phyloP scores from a whole-genome alignment of 345 rosid species.

The Combretum micranthum region DNA sequence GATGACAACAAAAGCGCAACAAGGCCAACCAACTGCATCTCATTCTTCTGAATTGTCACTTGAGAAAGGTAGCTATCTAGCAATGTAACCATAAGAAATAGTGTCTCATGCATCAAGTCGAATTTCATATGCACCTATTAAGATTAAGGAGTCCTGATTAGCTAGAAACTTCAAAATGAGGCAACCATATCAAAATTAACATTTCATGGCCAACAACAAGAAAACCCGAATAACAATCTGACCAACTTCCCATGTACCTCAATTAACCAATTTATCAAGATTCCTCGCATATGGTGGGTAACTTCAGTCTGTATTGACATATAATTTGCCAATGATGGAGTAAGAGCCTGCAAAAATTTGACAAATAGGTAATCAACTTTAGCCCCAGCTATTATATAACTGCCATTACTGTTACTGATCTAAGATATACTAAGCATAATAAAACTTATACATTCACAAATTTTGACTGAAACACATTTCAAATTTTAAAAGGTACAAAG shows the following conservation, averaged over 20 bases:
- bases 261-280: slow-evolving; percentile 90
- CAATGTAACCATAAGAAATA: slow-evolving; percentile 73
- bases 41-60: slow-evolving; percentile 60
- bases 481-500: too few relatives aligned
- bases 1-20: slow-evolving; percentile 81
- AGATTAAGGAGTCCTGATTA: too few relatives aligned
- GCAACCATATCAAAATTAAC: too few relatives aligned
- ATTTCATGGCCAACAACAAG: too few relatives aligned
- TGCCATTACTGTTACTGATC: too few relatives aligned
- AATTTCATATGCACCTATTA: slow-evolving; percentile 79
- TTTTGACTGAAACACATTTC: too few relatives aligned
- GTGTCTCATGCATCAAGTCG: slow-evolving; percentile 86
- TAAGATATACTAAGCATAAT: too few relatives aligned
- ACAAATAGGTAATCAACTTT: too few relatives aligned
- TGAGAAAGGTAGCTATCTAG: slow-evolving; percentile 77
- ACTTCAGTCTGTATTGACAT: slow-evolving; percentile 52
- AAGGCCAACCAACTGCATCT: slow-evolving; percentile 92
- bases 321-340: slow-evolving; percentile 46
- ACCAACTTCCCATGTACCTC: slow-evolving; percentile 41
- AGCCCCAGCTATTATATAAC: too few relatives aligned
- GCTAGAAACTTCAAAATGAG: too few relatives aligned
- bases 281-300: slow-evolving; percentile 71
- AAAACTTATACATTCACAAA: too few relatives aligned
- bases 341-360: slow-evolving; percentile 43
- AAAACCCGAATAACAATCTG: too few relatives aligned